Percentiles rank a stretch among this genome's conserved stretches.
phyloP scores from a whole-genome alignment of 306 rosid genomes.

The Quercus dentata region DNA sequence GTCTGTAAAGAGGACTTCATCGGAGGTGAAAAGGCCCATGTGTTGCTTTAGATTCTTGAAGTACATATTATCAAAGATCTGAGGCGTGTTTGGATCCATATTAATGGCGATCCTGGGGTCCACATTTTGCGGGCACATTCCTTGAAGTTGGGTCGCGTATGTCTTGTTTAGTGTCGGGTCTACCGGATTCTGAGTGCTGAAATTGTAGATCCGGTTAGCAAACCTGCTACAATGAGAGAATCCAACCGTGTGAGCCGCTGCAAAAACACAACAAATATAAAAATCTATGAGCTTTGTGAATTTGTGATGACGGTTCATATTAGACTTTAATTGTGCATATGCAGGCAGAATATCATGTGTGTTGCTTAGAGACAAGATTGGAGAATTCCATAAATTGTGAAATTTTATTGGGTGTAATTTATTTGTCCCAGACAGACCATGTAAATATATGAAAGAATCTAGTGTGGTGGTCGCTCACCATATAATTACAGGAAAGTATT shows the following conservation, averaged over 20 bases:
- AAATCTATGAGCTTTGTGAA: not conserved
- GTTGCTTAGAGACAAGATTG: no score
- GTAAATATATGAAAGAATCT: no score
- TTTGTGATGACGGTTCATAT: not conserved
- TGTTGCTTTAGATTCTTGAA: slow-evolving; percentile 59
- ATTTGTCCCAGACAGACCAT: no score
- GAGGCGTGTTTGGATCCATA: slow-evolving; percentile 77
- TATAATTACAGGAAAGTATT: no score
- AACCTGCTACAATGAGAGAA: slow-evolving; percentile 65
- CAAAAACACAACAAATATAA: not conserved
- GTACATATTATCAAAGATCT: slow-evolving; percentile 51
- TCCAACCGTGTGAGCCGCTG: slow-evolving; percentile 81
- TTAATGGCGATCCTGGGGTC: slow-evolving; percentile 65
- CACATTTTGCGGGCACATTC: slow-evolving; percentile 56
- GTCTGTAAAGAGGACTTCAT: slow-evolving; percentile 60
- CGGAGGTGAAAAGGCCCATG: slow-evolving; percentile 64
- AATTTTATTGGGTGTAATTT: no score
- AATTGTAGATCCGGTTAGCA: slow-evolving; percentile 45
- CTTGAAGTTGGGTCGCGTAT: slow-evolving; percentile 40
- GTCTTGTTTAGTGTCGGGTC: slow-evolving; percentile 45
- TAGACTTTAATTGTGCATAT: not conserved
- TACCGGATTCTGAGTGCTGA: slow-evolving; percentile 29
- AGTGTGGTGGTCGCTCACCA: accelerated
- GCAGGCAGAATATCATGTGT: not conserved
- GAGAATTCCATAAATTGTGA: no score